Evolutionary conservation across 345 rosid genomes (phyloP).

Genomic region (Eucalyptus regnans): DNA sequence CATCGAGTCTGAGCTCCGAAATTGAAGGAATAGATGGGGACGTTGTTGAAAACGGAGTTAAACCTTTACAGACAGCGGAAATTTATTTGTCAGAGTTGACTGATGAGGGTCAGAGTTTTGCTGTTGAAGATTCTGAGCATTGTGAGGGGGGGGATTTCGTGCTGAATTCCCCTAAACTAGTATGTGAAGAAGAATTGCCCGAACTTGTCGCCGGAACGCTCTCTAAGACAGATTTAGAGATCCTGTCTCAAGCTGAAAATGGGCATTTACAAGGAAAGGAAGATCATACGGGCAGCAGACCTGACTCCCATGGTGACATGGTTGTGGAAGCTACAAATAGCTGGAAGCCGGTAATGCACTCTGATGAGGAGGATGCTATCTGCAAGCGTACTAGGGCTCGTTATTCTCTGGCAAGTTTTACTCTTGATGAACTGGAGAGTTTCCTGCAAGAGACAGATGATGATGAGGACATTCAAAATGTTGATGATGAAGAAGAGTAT

Average conservation of each 20-base stretch:
- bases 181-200: neutral
- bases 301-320: neutral
- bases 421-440: constrained; percentile 93
- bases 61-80: neutral
- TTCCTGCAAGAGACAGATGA: constrained; percentile 95
- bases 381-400: constrained; percentile 86
- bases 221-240: constrained; percentile 6
- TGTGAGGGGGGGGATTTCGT: constrained; percentile 24
- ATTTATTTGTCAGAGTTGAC: neutral
- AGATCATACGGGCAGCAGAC: neutral
- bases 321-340: neutral
- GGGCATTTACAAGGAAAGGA: neutral
- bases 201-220: neutral
- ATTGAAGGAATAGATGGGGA: constrained; percentile 38
- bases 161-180: constrained; percentile 10
- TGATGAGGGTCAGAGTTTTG: constrained; percentile 1
- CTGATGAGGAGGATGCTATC: constrained; percentile 60
- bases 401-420: constrained; percentile 73
- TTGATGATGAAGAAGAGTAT: constrained; percentile 84
- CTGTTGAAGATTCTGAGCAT: constrained; percentile 17
- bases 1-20: constrained; percentile 88
- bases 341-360: constrained; percentile 2
- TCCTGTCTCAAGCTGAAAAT: neutral
- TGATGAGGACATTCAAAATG: constrained; percentile 74
- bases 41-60: constrained; percentile 1